Evolutionary conservation across 2,329 filamentous ascomycete genomes (phyloP).

Genomic region (Fusarium newnesense): DNA sequence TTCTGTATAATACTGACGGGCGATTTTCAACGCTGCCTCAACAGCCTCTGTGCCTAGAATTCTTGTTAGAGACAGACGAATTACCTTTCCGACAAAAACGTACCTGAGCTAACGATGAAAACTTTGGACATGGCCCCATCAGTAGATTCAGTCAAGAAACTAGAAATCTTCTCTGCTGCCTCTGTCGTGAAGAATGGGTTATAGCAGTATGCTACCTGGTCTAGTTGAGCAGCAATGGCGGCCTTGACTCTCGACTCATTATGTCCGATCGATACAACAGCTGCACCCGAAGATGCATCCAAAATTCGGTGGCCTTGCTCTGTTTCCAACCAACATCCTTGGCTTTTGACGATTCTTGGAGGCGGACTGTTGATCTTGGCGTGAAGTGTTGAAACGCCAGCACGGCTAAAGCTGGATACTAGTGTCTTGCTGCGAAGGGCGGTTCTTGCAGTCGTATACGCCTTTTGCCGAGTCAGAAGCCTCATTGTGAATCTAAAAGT

Average conservation of each 20-base stretch:
- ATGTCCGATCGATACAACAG: slow-evolving; percentile 31
- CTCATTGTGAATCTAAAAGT: not conserved
- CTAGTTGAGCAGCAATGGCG: slow-evolving; percentile 17
- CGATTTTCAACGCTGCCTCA: slow-evolving; percentile 36
- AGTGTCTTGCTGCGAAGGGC: fast-evolving
- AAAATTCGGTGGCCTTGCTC: slow-evolving; percentile 15
- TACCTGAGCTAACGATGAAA: slow-evolving; percentile 27
- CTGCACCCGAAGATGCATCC: slow-evolving; percentile 31
- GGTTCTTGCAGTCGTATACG: not conserved
- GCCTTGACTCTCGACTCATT: slow-evolving; percentile 22
- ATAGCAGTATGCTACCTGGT: slow-evolving; percentile 29
- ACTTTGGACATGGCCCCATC: slow-evolving; percentile 26
- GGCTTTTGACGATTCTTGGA: slow-evolving; percentile 15
- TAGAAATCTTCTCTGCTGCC: slow-evolving; percentile 15
- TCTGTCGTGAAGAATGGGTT: slow-evolving; percentile 32
- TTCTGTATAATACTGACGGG: slow-evolving; percentile 36
- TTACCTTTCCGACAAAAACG: fast-evolving
- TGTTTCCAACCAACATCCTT: slow-evolving; percentile 28
- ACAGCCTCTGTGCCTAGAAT: slow-evolving; percentile 34
- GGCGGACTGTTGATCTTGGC: slow-evolving; percentile 32
- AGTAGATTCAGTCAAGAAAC: slow-evolving; percentile 22
- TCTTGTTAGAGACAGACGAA: not conserved
- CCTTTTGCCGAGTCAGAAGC: not conserved
- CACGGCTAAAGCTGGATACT: not conserved
- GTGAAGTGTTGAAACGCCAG: slow-evolving; percentile 24